A percentile compares a stretch with the other conserved stretches of the same genome.
phyloP scores from a whole-genome alignment of 331 rosid genomes.

The Erythrophleum ivorense region DNA sequence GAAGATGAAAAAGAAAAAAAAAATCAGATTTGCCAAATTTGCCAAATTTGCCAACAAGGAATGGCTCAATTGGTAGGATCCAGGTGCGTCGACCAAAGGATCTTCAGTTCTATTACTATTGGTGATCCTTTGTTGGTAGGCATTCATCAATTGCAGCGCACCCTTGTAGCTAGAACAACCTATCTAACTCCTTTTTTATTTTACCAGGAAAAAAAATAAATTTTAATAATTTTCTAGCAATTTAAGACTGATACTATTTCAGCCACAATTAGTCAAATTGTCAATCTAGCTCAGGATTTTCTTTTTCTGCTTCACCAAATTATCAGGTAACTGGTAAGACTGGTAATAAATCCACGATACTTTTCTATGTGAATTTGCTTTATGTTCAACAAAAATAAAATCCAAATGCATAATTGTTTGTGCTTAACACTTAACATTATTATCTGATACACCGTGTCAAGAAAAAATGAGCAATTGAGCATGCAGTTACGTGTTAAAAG shows the following conservation, averaged over 20 bases:
- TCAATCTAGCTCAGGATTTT: background rate
- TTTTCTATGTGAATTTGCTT: background rate
- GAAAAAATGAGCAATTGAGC: too few relatives aligned
- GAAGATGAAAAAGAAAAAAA: background rate
- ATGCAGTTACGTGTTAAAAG: background rate
- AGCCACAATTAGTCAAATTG: background rate
- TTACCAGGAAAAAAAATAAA: background rate
- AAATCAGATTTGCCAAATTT: too few relatives aligned
- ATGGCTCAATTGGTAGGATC: too few relatives aligned
- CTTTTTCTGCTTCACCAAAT: background rate
- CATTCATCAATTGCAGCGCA: background rate
- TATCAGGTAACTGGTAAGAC: background rate
- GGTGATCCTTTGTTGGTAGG: background rate
- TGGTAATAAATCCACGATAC: background rate
- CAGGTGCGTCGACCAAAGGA: background rate
- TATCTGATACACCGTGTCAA: background rate
- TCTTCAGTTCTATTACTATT: background rate
- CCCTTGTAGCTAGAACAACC: background rate
- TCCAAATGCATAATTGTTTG: background rate
- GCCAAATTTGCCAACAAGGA: background rate
- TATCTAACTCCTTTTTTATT: background rate
- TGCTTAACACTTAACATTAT: background rate
- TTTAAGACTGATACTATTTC: background rate
- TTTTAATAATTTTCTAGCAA: background rate
- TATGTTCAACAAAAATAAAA: background rate